A percentile compares a stretch with the other conserved stretches of the same genome.
phyloP scores from a whole-genome alignment of 2,329 filamentous ascomycete species.

The Thermothelomyces thermophilus region DNA sequence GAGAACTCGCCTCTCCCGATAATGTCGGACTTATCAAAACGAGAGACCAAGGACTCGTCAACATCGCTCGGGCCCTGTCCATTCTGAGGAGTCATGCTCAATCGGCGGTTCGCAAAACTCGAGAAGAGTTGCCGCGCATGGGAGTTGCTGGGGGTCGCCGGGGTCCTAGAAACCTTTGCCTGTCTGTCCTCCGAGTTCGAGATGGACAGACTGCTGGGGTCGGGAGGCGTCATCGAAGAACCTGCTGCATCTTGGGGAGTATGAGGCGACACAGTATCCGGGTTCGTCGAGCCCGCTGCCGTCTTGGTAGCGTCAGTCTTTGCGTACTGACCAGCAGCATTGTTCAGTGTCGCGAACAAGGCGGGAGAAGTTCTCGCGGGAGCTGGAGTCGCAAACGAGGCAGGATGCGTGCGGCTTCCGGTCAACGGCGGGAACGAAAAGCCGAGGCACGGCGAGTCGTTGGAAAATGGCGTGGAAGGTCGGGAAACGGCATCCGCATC shows the following conservation, averaged over 20 bases:
- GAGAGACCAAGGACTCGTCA: conserved; percentile 64
- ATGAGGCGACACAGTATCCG: conserved; percentile 52
- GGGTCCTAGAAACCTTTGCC: conserved; percentile 40
- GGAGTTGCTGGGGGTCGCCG: conserved; percentile 71
- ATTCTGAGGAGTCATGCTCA: conserved; percentile 64
- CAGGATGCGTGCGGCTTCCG: conserved; percentile 17
- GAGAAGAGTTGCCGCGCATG: conserved; percentile 48
- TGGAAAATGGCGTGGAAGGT: conserved; percentile 16
- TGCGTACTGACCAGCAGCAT: conserved; percentile 39
- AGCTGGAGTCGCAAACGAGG: conserved; percentile 31
- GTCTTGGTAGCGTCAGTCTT: conserved; percentile 43
- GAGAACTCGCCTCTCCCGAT: conserved; percentile 91
- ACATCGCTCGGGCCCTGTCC: conserved; percentile 64
- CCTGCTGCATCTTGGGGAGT: conserved; percentile 69
- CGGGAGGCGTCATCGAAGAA: conserved; percentile 65
- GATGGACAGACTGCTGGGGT: conserved; percentile 78
- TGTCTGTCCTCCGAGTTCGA: conserved; percentile 49
- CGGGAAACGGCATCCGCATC: conserved; percentile 10
- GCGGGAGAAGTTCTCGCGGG: conserved; percentile 26
- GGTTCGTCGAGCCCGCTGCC: conserved; percentile 57
- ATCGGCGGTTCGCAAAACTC: conserved; percentile 44
- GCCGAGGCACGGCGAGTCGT: conserved; percentile 14
- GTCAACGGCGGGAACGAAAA: conserved; percentile 15
- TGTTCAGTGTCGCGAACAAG: conserved; percentile 27
- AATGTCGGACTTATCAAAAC: conserved; percentile 74